Percentiles rank a stretch among this genome's conserved stretches.
Conservation (phyloP, 257 asterid species). For the Solanum peruvianum region DNA sequence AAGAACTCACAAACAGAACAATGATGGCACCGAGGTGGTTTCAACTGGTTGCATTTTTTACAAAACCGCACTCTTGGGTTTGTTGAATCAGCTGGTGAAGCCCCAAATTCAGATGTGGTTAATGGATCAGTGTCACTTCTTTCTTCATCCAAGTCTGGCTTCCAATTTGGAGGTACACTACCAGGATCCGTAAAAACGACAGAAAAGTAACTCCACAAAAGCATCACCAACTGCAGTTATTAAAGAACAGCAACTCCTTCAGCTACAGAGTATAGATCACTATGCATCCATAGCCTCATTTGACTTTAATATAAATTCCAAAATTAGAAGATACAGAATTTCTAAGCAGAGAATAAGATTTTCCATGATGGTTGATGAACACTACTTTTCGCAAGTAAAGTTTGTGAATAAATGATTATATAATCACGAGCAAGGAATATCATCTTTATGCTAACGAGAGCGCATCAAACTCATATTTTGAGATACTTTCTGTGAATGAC, state of each 20-base stretch:
- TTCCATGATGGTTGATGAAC: neutral
- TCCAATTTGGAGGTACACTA: slow-evolving; percentile 82
- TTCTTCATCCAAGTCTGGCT: slow-evolving; percentile 82
- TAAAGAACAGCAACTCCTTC: neutral
- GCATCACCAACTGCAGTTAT: slow-evolving; percentile 73
- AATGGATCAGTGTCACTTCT: slow-evolving; percentile 70
- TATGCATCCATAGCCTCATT: neutral
- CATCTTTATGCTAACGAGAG: neutral
- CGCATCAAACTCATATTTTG: neutral
- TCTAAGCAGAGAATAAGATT: neutral
- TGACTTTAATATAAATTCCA: neutral
- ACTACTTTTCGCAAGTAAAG: neutral
- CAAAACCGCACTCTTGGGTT: slow-evolving; percentile 60
- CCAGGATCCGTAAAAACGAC: slow-evolving; percentile 98
- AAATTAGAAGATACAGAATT: neutral
- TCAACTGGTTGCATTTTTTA: slow-evolving; percentile 89
- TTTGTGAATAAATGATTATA: neutral
- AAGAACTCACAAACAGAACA: slow-evolving; percentile 97
- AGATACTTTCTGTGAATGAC: neutral
- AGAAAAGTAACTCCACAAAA: slow-evolving; percentile 95
- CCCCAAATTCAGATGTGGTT: slow-evolving; percentile 47
- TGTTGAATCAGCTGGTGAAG: slow-evolving; percentile 28
- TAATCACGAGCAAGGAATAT: neutral
- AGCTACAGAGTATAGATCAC: slow-evolving; percentile 6
- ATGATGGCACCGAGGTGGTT: slow-evolving; percentile 99